Evolutionary conservation across 306 rosid genomes (phyloP).

Genomic region (Begonia masoniana): DNA sequence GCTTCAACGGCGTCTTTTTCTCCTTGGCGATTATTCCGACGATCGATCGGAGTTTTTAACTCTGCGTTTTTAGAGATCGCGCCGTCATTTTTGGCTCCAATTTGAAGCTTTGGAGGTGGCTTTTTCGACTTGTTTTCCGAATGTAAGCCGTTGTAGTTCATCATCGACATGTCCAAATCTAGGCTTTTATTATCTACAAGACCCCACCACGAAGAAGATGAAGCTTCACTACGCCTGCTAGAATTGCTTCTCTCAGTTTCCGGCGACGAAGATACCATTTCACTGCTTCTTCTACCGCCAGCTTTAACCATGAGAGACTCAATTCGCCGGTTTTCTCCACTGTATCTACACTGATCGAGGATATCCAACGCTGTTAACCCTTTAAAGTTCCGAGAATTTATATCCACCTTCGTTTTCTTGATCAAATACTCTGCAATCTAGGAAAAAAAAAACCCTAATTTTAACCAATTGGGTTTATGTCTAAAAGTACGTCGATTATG

Average conservation of each 20-base stretch:
- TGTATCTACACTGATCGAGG: constrained; percentile 31
- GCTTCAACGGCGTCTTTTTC: background rate
- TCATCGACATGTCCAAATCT: constrained; percentile 4
- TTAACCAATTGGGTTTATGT: too few relatives aligned
- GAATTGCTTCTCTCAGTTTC: background rate
- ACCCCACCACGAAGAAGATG: constrained; percentile 10
- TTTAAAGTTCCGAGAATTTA: constrained; percentile 37
- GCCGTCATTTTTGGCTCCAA: background rate
- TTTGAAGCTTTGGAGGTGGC: background rate
- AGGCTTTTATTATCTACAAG: constrained; percentile 7
- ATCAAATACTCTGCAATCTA: constrained; percentile 65
- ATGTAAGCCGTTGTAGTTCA: background rate
- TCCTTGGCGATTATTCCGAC: background rate
- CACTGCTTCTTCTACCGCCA: constrained; percentile 37
- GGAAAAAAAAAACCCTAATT: background rate
- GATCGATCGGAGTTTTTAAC: background rate
- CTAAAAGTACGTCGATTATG: too few relatives aligned
- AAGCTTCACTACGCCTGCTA: background rate
- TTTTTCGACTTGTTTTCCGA: background rate
- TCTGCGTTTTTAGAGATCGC: background rate
- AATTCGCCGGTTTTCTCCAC: constrained; percentile 24
- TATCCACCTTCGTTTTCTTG: constrained; percentile 35
- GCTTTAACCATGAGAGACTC: constrained; percentile 22
- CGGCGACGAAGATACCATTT: constrained; percentile 19
- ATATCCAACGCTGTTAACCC: constrained; percentile 59